Conservation (phyloP, 2,329 filamentous ascomycete genomes). For the Mycosphaerella sp. region DNA sequence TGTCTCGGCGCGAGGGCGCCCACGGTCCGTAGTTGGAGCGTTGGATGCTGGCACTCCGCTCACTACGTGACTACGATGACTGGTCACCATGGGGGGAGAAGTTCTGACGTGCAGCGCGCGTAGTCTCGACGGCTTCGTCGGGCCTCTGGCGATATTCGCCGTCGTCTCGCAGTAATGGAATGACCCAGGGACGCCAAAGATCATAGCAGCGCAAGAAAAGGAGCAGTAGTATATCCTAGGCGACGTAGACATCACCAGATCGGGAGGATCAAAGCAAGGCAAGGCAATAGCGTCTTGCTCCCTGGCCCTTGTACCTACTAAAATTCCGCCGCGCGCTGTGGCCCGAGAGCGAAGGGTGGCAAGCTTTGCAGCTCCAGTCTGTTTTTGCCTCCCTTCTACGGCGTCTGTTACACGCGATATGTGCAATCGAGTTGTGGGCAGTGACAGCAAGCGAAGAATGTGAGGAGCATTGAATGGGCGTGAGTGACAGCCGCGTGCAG, state of each 20-base stretch:
- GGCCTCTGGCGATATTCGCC: constrained; percentile 9
- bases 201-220: neutral
- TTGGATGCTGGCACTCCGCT: neutral
- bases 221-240: neutral
- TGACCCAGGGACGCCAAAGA: neutral
- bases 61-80: neutral
- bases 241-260: constrained; percentile 2
- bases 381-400: neutral
- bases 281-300: constrained; percentile 3
- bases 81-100: neutral
- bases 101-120: constrained; percentile 10
- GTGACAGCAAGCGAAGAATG: neutral
- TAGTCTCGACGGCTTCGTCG: neutral
- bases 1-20: neutral
- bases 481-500: neutral
- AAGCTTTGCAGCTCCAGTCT: neutral
- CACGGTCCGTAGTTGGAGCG: constrained; percentile 10
- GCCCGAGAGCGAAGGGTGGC: neutral
- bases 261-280: constrained; percentile 5
- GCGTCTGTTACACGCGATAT: constrained; percentile 1
- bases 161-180: neutral
- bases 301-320: neutral
- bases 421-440: neutral
- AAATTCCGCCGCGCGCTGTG: constrained; percentile 5
- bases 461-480: neutral